Evolutionary conservation across 352 stramenopile genomes (phyloP).

Genomic region (Globisporangium barbulae): DNA sequence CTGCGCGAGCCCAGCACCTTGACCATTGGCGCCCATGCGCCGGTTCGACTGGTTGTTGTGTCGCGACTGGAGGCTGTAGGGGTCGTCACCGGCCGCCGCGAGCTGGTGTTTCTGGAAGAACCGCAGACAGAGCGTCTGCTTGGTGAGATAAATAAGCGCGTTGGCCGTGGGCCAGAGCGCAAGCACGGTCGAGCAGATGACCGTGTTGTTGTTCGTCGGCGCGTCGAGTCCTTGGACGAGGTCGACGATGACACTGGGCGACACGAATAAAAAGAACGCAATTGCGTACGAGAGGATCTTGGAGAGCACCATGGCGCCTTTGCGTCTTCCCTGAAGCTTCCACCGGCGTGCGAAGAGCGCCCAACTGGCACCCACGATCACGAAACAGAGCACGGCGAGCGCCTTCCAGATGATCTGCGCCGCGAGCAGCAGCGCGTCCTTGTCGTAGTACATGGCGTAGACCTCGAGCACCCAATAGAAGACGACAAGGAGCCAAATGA

Average conservation of each 20-base stretch:
- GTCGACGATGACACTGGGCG: conserved; percentile 66
- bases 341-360: conserved; percentile 51
- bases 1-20: conserved; percentile 5
- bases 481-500: conserved; percentile 76
- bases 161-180: conserved; percentile 82
- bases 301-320: conserved; percentile 63
- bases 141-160: conserved; percentile 70
- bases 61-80: conserved; percentile 28
- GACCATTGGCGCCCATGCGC: neutral
- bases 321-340: conserved; percentile 33
- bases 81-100: conserved; percentile 14
- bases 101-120: conserved; percentile 41
- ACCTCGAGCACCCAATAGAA: conserved; percentile 78
- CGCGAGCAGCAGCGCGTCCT: conserved; percentile 32
- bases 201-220: conserved; percentile 31
- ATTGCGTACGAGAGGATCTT: conserved; percentile 80
- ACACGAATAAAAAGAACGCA: conserved; percentile 72
- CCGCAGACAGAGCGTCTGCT: conserved; percentile 52
- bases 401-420: conserved; percentile 76
- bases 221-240: conserved; percentile 45
- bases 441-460: conserved; percentile 62
- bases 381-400: conserved; percentile 52
- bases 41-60: neutral
- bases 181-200: conserved; percentile 41
- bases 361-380: conserved; percentile 61